Conservation (phyloP, 2,329 filamentous ascomycete species). For the Thielaviopsis euricoi region DNA sequence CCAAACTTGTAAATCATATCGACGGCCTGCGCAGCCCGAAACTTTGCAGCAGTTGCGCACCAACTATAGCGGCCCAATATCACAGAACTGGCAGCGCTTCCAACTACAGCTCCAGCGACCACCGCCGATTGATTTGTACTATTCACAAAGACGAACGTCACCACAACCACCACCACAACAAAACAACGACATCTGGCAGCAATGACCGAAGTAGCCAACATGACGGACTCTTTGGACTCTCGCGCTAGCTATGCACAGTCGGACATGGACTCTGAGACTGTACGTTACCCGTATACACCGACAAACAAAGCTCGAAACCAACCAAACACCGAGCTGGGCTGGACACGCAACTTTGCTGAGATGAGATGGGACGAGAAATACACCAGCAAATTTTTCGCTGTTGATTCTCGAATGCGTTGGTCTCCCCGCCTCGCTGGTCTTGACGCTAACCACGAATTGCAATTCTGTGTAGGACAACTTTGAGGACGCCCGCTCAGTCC, state of each 20-base stretch:
- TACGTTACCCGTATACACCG: background rate
- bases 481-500: slow-evolving; percentile 57
- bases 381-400: background rate
- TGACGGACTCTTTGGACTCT: slow-evolving; percentile 2
- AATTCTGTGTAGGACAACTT: slow-evolving; percentile 47
- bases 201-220: slow-evolving; percentile 9
- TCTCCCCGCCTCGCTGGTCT: background rate
- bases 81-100: background rate
- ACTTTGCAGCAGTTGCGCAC: background rate
- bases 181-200: background rate
- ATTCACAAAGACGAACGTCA: background rate
- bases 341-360: background rate
- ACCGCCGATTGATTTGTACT: background rate
- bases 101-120: background rate
- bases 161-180: background rate
- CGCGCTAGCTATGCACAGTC: slow-evolving; percentile 6
- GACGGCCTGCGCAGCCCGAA: background rate
- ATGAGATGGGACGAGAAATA: background rate
- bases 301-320: background rate
- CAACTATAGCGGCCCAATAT: background rate
- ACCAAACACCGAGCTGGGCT: background rate
- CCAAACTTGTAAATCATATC: background rate
- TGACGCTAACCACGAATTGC: slow-evolving; percentile 2
- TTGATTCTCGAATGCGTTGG: background rate
- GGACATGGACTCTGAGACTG: slow-evolving; percentile 10